phyloP scores from a whole-genome alignment of 106 monocot species.

The Xerophyta viscosa region DNA sequence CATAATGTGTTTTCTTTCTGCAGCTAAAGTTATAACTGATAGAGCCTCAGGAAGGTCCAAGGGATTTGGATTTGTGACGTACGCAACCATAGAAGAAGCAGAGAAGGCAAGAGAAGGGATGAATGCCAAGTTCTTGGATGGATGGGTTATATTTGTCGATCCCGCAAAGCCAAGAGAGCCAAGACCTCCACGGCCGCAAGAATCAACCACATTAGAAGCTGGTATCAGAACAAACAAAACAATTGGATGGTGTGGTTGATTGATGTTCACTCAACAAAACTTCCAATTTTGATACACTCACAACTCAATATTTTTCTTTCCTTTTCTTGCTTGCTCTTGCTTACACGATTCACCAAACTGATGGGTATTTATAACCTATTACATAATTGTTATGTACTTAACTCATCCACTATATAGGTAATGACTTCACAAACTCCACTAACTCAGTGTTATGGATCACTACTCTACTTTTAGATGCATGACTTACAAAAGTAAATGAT shows the following conservation, averaged over 20 bases:
- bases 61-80: constrained; percentile 75
- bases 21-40: constrained; percentile 86
- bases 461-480: too few relatives aligned
- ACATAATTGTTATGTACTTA: too few relatives aligned
- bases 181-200: constrained; percentile 17
- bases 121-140: constrained; percentile 90
- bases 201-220: constrained; percentile 16
- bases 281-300: too few relatives aligned
- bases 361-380: too few relatives aligned
- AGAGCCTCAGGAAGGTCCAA: constrained; percentile 80
- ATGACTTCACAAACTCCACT: too few relatives aligned
- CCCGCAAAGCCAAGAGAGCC: constrained; percentile 76
- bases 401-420: too few relatives aligned
- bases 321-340: too few relatives aligned
- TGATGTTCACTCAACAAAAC: constrained; percentile 7
- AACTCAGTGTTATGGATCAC: too few relatives aligned
- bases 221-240: constrained; percentile 70
- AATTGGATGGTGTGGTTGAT: constrained; percentile 83
- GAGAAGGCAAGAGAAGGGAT: constrained; percentile 73
- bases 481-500: too few relatives aligned
- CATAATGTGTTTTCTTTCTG: not conserved
- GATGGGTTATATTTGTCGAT: constrained; percentile 95
- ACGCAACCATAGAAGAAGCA: constrained; percentile 68
- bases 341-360: too few relatives aligned
- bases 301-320: too few relatives aligned